Conservation (phyloP, 106 monocot genomes). For the Dactylorhiza incarnata region DNA sequence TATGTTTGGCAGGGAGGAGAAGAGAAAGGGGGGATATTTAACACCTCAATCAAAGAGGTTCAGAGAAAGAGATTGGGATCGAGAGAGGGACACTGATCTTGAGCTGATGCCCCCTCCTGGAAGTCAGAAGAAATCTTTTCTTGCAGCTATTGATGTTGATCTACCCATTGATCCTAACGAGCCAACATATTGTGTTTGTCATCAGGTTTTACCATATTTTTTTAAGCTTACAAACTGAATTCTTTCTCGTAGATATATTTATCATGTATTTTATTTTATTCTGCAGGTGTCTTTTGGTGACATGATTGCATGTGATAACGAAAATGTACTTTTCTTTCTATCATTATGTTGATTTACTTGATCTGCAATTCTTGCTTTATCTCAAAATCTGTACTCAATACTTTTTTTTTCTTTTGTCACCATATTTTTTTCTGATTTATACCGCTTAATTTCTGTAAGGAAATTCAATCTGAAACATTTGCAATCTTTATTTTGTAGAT, state of each 20-base stretch:
- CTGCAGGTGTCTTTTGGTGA: slow-evolving; percentile 96
- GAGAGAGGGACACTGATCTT: slow-evolving; percentile 73
- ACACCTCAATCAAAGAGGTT: slow-evolving; percentile 77
- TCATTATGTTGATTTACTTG: not conserved
- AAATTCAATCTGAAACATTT: not conserved
- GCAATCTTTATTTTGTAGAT: too few species aligned
- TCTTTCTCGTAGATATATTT: not conserved
- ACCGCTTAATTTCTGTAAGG: not conserved
- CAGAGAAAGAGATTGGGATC: slow-evolving; percentile 90
- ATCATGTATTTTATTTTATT: slow-evolving; percentile 1
- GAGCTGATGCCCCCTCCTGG: slow-evolving; percentile 96
- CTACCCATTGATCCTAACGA: slow-evolving; percentile 96
- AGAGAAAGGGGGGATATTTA: slow-evolving; percentile 45
- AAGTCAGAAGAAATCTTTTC: slow-evolving; percentile 63
- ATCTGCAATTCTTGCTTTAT: too few species aligned
- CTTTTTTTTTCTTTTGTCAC: not conserved
- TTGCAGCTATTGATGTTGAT: slow-evolving; percentile 58
- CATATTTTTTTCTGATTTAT: not conserved
- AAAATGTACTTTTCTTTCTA: slow-evolving; percentile 57
- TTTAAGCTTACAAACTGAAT: not conserved
- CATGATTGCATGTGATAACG: slow-evolving; percentile 99
- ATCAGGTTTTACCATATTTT: slow-evolving; percentile 53
- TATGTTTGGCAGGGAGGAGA: slow-evolving; percentile 63
- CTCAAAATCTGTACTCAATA: too few species aligned
- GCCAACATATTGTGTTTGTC: slow-evolving; percentile 92